These are phyloP conservation scores for Candida yuanshanica DNA, from an alignment of 805 yeast species.

Conservation along the genomic window DNA sequence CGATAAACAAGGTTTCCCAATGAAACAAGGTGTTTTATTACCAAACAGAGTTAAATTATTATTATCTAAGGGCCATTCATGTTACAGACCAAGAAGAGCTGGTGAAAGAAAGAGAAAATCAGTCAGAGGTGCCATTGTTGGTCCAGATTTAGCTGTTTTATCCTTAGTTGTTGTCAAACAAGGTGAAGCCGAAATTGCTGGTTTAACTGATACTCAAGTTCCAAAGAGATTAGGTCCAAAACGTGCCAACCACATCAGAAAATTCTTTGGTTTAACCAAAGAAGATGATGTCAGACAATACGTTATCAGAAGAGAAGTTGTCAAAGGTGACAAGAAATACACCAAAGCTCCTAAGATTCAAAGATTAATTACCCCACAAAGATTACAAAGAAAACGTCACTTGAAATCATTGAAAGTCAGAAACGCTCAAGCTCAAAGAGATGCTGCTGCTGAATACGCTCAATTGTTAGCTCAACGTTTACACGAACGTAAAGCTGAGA, in stretches of 20 bases:
- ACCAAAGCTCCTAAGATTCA: slow-evolving; percentile 99
- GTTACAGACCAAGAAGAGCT: slow-evolving; percentile 98
- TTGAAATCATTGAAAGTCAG: slow-evolving; percentile 88
- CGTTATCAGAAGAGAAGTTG: slow-evolving; percentile 97
- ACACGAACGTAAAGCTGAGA: slow-evolving; percentile 97
- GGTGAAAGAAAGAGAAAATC: slow-evolving; percentile 99
- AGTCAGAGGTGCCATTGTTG: slow-evolving; percentile 99
- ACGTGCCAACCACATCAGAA: slow-evolving; percentile 99
- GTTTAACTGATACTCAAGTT: slow-evolving; percentile 88
- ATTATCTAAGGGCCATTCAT: slow-evolving; percentile 86
- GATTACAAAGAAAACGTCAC: slow-evolving; percentile 98
- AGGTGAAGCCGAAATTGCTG: slow-evolving; percentile 94
- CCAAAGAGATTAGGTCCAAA: slow-evolving; percentile 99
- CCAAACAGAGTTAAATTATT: slow-evolving; percentile 98
- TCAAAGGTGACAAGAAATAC: slow-evolving; percentile 97
- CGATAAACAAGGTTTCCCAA: slow-evolving; percentile 99
- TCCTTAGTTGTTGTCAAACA: slow-evolving; percentile 92
- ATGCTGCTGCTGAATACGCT: slow-evolving; percentile 99
- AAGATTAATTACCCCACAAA: slow-evolving; percentile 98
- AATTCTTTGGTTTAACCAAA: slow-evolving; percentile 96
- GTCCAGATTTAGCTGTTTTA: slow-evolving; percentile 90
- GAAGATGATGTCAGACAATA: slow-evolving; percentile 62
- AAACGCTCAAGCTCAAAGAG: slow-evolving; percentile 98
- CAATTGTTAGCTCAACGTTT: slow-evolving; percentile 97
- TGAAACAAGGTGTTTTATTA: slow-evolving; percentile 99